Evolutionary conservation across 768 basidiomycete genomes (phyloP).

Genomic region (Panaeolus papilionaceus): DNA sequence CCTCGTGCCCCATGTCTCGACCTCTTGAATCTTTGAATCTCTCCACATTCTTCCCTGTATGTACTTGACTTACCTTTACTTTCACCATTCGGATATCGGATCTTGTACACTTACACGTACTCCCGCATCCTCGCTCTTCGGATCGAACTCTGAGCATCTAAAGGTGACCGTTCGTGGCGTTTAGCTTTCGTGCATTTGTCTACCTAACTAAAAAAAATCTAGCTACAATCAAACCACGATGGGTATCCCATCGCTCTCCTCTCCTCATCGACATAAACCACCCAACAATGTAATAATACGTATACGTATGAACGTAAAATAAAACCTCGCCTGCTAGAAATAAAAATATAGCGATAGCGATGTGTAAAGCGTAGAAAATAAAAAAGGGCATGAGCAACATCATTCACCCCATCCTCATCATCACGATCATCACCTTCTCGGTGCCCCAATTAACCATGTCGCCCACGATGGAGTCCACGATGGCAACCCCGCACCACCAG

Average conservation of each 20-base stretch:
- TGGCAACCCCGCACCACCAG: slow-evolving; percentile 58
- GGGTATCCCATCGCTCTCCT: not conserved
- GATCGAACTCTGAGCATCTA: not conserved
- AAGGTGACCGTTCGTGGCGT: not conserved
- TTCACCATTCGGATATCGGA: slow-evolving; percentile 13
- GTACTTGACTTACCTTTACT: not conserved
- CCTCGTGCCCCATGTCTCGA: not conserved
- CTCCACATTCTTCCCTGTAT: slow-evolving; percentile 7
- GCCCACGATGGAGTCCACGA: slow-evolving; percentile 68
- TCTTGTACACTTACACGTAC: slow-evolving; percentile 4
- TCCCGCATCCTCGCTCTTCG: not conserved
- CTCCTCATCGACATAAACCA: not conserved
- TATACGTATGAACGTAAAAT: slow-evolving; percentile 1
- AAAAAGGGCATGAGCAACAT: slow-evolving; percentile 7
- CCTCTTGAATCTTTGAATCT: not conserved
- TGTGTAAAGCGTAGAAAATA: slow-evolving; percentile 1
- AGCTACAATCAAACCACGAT: not conserved
- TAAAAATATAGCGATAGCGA: not conserved
- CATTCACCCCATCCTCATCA: not conserved
- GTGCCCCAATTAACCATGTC: slow-evolving; percentile 68
- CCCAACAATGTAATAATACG: not conserved
- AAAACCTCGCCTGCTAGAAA: slow-evolving; percentile 1
- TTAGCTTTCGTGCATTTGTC: slow-evolving; percentile 3
- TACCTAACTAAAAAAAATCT: slow-evolving; percentile 7
- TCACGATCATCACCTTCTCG: slow-evolving; percentile 43